Percentiles rank a stretch among this genome's conserved stretches.
These are phyloP conservation scores for Aplosporella prunicola DNA, from an alignment of 2,329 filamentous ascomycete species.

Conservation along the genomic window DNA sequence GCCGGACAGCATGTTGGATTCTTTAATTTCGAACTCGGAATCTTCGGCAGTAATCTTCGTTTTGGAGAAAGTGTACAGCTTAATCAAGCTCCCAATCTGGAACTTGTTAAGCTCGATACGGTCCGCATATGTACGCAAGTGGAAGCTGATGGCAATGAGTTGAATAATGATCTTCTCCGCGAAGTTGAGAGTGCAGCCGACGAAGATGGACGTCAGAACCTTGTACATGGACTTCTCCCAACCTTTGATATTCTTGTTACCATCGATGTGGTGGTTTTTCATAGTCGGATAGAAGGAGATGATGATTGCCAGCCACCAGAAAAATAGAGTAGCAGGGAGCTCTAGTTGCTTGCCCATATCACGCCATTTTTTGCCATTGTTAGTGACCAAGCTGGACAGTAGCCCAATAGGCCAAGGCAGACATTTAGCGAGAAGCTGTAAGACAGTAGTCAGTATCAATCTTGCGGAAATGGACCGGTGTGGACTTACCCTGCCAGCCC, in stretches of 20 bases:
- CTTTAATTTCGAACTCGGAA: slow-evolving; percentile 62
- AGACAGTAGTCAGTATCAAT: too few species aligned
- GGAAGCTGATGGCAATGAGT: slow-evolving; percentile 88
- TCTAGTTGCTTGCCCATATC: slow-evolving; percentile 82
- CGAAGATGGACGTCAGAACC: slow-evolving; percentile 75
- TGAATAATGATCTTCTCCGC: slow-evolving; percentile 90
- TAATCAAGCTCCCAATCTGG: slow-evolving; percentile 61
- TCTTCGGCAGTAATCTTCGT: slow-evolving; percentile 59
- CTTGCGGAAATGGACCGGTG: slow-evolving; percentile 8
- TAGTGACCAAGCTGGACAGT: slow-evolving; percentile 67
- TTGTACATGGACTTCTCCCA: slow-evolving; percentile 81
- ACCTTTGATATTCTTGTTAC: slow-evolving; percentile 40
- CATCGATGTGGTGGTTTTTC: slow-evolving; percentile 52
- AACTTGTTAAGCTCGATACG: slow-evolving; percentile 90
- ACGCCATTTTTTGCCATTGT: slow-evolving; percentile 85
- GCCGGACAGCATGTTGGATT: slow-evolving; percentile 44
- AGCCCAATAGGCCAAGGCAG: slow-evolving; percentile 54
- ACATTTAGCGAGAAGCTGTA: slow-evolving; percentile 52
- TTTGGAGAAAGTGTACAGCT: slow-evolving; percentile 57
- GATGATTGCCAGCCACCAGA: slow-evolving; percentile 84
- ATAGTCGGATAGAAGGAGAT: slow-evolving; percentile 80
- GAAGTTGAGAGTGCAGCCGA: slow-evolving; percentile 70
- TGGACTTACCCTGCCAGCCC: slow-evolving; percentile 53
- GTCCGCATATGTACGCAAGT: slow-evolving; percentile 80
- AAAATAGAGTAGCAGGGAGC: slow-evolving; percentile 73